These are phyloP conservation scores for Cutaneotrichosporon sp. DNA, from an alignment of 1,284 basidiomycete genomes.

Conservation along the genomic window DNA sequence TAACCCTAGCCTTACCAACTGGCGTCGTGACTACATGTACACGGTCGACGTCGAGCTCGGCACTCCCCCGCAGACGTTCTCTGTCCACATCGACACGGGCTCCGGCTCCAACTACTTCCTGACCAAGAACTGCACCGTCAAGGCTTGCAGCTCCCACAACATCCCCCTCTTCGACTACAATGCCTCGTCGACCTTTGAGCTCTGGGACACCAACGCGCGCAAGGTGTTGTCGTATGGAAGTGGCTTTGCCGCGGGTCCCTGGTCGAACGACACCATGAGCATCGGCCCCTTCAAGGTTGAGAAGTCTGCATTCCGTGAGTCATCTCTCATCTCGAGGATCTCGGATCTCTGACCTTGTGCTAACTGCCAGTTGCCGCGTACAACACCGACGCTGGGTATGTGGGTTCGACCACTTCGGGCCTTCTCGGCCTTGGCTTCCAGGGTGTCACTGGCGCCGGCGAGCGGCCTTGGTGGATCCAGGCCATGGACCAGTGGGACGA, in stretches of 20 bases:
- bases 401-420: conserved; percentile 47
- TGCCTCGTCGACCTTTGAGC: conserved; percentile 38
- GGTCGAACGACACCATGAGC: conserved; percentile 71
- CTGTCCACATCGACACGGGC: conserved; percentile 58
- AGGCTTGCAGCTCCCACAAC: conserved; percentile 29
- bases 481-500: conserved; percentile 65
- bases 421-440: conserved; percentile 58
- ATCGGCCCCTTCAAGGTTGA: conserved; percentile 75
- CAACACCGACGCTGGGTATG: conserved; percentile 10
- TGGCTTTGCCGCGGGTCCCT: conserved; percentile 69
- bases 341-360: neutral
- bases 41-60: conserved; percentile 48
- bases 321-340: conserved; percentile 7
- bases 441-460: conserved; percentile 53
- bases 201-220: conserved; percentile 27
- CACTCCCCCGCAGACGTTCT: conserved; percentile 55
- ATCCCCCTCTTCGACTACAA: conserved; percentile 37
- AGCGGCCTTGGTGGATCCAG: conserved; percentile 61
- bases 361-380: neutral
- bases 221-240: conserved; percentile 83
- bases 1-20: conserved; percentile 16
- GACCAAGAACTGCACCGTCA: conserved; percentile 27
- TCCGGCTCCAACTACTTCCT: conserved; percentile 55
- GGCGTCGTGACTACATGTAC: conserved; percentile 29
- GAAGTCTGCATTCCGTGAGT: conserved; percentile 65